Evolutionary conservation across 2,329 filamentous ascomycete genomes (phyloP).

Genomic region (Calonectria pauciramosa): DNA sequence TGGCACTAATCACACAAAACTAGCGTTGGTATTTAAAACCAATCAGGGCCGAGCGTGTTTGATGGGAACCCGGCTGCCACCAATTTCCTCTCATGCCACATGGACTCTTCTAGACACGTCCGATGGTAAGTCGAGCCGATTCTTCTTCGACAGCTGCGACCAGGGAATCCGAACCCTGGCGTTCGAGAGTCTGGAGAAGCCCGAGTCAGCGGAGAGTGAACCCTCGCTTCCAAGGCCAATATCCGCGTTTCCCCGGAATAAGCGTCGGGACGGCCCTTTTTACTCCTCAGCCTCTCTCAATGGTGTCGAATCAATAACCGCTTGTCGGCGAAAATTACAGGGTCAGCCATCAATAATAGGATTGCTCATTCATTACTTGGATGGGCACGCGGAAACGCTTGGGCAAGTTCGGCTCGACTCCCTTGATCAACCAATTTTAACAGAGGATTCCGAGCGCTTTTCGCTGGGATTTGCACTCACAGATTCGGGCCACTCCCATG

Average conservation of each 20-base stretch:
- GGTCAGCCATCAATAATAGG: neutral
- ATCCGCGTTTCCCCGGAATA: neutral
- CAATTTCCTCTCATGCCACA: neutral
- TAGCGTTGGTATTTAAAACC: neutral
- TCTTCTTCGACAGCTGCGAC: conserved; percentile 1
- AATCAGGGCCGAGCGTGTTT: neutral
- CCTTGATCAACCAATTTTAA: neutral
- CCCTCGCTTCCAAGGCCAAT: neutral
- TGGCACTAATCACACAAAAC: neutral
- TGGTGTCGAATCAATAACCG: neutral
- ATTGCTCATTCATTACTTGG: neutral
- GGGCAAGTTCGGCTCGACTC: conserved; percentile 7
- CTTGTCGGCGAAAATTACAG: neutral
- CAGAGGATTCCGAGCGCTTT: neutral
- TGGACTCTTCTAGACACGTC: conserved; percentile 11
- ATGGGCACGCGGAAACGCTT: neutral
- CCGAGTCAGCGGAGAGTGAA: neutral
- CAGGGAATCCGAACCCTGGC: neutral
- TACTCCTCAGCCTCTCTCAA: neutral
- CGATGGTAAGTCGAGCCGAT: neutral
- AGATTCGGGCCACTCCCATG: neutral
- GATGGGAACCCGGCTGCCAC: neutral
- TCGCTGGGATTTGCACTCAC: conserved; percentile 5
- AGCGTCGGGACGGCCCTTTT: neutral
- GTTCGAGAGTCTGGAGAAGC: neutral